phyloP scores from a whole-genome alignment of 2,329 filamentous ascomycete genomes.

The Fusarium sterilihyphosum region DNA sequence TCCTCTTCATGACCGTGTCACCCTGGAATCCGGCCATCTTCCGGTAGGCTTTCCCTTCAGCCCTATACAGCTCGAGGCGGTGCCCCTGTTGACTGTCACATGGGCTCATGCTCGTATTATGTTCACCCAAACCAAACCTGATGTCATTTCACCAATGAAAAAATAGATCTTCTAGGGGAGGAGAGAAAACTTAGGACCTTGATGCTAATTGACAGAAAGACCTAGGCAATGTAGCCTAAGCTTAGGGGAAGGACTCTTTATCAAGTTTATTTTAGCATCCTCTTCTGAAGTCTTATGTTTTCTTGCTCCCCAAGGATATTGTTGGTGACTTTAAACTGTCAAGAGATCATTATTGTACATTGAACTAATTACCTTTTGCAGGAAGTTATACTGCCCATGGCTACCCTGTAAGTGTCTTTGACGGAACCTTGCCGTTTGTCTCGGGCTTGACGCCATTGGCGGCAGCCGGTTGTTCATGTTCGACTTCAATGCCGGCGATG shows the following conservation, averaged over 20 bases:
- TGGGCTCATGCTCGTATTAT: not conserved
- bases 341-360: not conserved
- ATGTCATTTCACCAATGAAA: not conserved
- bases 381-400: not conserved
- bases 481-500: conserved; percentile 81
- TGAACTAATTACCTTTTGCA: not conserved
- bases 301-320: not conserved
- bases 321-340: not conserved
- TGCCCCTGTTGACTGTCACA: conserved; percentile 10
- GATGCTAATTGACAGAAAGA: not conserved
- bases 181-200: not conserved
- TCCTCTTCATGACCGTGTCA: conserved; percentile 13
- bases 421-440: conserved; percentile 27
- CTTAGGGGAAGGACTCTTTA: not conserved
- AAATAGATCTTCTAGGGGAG: not conserved
- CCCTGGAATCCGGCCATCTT: conserved; percentile 39
- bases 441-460: conserved; percentile 10
- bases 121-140: not conserved
- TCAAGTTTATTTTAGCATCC: not conserved
- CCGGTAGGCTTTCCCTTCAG: conserved; percentile 33
- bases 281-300: not conserved
- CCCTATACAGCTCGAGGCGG: conserved; percentile 25
- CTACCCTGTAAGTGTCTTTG: conserved; percentile 9
- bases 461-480: conserved; percentile 31
- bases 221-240: not conserved